These are phyloP conservation scores for Zygosaccharomyces bisporus DNA, from an alignment of 805 yeast genomes.

Conservation along the genomic window DNA sequence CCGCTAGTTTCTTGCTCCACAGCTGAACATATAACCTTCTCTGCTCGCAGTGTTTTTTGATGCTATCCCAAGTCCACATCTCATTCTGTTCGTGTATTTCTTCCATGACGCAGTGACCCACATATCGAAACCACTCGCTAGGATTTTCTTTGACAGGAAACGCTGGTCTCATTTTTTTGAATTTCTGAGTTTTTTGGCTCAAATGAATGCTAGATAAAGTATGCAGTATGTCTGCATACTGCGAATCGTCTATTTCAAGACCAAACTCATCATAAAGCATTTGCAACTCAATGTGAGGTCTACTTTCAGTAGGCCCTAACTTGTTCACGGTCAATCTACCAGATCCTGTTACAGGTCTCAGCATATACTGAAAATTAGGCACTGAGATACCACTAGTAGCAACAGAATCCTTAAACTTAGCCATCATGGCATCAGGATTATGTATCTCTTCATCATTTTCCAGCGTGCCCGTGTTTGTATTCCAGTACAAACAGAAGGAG, in stretches of 20 bases:
- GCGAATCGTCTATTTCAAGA: slow-evolving; percentile 77
- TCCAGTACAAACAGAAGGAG: slow-evolving; percentile 78
- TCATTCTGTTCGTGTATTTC: slow-evolving; percentile 80
- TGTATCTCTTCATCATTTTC: slow-evolving; percentile 47
- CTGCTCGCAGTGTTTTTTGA: slow-evolving; percentile 67
- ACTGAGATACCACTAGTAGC: slow-evolving; percentile 32
- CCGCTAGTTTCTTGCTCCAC: slow-evolving; percentile 58
- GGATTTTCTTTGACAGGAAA: slow-evolving; percentile 57
- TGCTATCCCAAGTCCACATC: slow-evolving; percentile 85
- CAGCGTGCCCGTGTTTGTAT: slow-evolving; percentile 57
- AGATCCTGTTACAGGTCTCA: slow-evolving; percentile 84
- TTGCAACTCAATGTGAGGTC: slow-evolving; percentile 70
- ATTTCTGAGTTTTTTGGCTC: slow-evolving; percentile 71
- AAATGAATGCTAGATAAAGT: slow-evolving; percentile 79
- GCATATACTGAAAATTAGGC: slow-evolving; percentile 50
- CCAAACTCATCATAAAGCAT: slow-evolving; percentile 85
- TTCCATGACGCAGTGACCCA: slow-evolving; percentile 67
- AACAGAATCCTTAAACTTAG: slow-evolving; percentile 46
- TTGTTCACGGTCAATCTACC: slow-evolving; percentile 83
- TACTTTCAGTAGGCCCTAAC: slow-evolving; percentile 60
- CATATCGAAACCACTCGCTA: slow-evolving; percentile 74
- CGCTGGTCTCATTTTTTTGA: slow-evolving; percentile 64
- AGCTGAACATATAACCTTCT: slow-evolving; percentile 61
- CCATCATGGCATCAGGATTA: slow-evolving; percentile 27
- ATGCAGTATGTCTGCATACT: slow-evolving; percentile 76